Base-by-base conservation (phyloP, 2,329 filamentous ascomycete genomes). In the Grosmannia clavigera region DNA sequence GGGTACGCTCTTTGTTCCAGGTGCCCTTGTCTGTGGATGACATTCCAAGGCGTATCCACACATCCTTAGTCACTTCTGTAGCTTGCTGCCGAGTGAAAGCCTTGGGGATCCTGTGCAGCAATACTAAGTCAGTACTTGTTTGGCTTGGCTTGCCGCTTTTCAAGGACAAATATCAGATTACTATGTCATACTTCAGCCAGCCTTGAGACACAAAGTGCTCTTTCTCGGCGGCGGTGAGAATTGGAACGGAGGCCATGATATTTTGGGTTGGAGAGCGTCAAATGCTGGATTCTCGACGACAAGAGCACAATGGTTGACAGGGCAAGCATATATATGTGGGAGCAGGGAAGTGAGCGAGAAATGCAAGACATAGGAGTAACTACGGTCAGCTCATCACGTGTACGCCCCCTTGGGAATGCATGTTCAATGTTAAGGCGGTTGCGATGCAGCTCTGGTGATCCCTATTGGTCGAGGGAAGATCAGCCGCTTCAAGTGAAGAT, bases 11-110 rank as follows among this genome's bases (percentile, higher is more conserved):
- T 2, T 72, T 73, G n/a, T 74, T 76, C 85, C 86, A 88, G 38
- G 85, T 88, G 2, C 76, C 75, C 68, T 81, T 82, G 70, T 89
- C 82, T 3, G 76, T 75, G 0, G 83, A 78, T 54, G 80, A 78
- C 78, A 86, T 84, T 31, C 82, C 84, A 5, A 88, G 76, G 11
- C 85, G 77, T 0, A 79, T 81, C 85, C 85, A 88, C 43, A 87
- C 76, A 58, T 76, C 71, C 2, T 73, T 61, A 25, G 66, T 74
- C 29, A 74, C 63, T 25, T 64, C 58, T 5, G 68, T 68, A 9
- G 74, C 72, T 60, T 75, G 72, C 51, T 73, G 68, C 19, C 64
- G 67, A 1, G 73, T 74, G 63, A 76, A 76, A 59, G 73, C 70
- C 1, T 63, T 60, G 11, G 68, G 64, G 54, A 72, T 70, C 35